Evolutionary conservation across 768 basidiomycete genomes (phyloP).

Genomic region (Leccinum obscurum): DNA sequence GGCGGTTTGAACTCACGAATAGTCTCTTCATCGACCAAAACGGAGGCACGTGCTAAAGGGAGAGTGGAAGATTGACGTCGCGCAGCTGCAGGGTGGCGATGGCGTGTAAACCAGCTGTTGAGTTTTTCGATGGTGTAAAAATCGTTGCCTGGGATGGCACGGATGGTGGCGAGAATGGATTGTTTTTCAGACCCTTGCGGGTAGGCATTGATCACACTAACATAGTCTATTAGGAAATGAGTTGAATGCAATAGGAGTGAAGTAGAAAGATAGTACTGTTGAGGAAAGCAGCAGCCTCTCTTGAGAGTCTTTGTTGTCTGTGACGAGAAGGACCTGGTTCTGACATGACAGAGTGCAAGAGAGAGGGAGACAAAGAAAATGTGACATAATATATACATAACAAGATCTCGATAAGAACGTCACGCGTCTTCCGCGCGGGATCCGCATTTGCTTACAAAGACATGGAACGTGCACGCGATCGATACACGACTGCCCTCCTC

Average conservation of each 20-base stretch:
- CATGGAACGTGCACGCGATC: conserved; percentile 26
- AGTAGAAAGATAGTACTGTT: background rate
- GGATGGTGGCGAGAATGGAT: conserved; percentile 13
- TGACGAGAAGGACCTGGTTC: conserved; percentile 7
- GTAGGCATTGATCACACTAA: conserved; percentile 11
- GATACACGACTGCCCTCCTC: conserved; percentile 41
- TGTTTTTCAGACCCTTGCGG: conserved; percentile 17
- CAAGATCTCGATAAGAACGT: conserved; percentile 6
- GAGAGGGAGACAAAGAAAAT: background rate
- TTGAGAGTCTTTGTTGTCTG: conserved; percentile 1
- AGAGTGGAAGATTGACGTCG: background rate
- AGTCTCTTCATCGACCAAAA: conserved; percentile 22
- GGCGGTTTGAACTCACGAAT: conserved; percentile 21
- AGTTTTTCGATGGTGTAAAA: conserved; percentile 18
- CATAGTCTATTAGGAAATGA: conserved; percentile 22
- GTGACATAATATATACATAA: background rate
- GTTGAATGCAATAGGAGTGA: background rate
- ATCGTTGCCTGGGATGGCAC: conserved; percentile 25
- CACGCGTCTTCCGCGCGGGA: conserved; percentile 10
- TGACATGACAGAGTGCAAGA: background rate
- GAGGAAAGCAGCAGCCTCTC: conserved; percentile 6
- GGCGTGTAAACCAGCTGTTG: conserved; percentile 23
- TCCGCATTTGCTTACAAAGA: conserved; percentile 28
- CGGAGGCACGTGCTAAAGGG: background rate
- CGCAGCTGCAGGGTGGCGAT: conserved; percentile 13